phyloP scores from a whole-genome alignment of 2,329 filamentous ascomycete genomes.

The Ophiostoma piceae region DNA sequence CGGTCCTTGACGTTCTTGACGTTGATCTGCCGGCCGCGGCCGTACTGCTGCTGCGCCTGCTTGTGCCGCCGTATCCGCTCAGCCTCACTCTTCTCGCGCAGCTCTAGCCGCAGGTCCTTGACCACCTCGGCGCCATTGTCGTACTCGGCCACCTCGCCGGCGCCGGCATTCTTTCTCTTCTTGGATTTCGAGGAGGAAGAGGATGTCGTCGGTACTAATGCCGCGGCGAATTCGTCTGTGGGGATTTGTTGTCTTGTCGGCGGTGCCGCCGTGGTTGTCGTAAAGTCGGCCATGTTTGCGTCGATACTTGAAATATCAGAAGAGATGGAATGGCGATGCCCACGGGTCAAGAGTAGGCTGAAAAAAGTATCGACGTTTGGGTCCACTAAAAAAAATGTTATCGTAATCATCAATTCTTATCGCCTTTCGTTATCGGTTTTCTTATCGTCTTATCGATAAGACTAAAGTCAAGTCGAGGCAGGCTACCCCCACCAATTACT shows the following conservation, averaged over 20 bases:
- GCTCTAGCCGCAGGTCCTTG: slow-evolving; percentile 46
- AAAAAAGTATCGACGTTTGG: slow-evolving; percentile 5
- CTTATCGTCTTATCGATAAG: slow-evolving; percentile 19
- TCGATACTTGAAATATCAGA: neutral
- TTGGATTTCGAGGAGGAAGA: neutral
- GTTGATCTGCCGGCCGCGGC: slow-evolving; percentile 65
- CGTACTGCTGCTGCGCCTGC: slow-evolving; percentile 71
- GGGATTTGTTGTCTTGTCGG: slow-evolving; percentile 1
- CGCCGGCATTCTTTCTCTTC: slow-evolving; percentile 3
- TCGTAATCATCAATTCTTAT: slow-evolving; percentile 18
- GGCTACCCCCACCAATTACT: neutral
- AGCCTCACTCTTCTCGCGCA: slow-evolving; percentile 48
- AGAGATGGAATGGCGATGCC: neutral
- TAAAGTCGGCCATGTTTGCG: slow-evolving; percentile 20
- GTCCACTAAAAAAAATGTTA: slow-evolving; percentile 22
- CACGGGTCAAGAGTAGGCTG: neutral
- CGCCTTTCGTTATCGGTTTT: neutral
- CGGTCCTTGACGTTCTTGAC: slow-evolving; percentile 75
- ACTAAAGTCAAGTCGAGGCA: neutral
- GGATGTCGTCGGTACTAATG: slow-evolving; percentile 2
- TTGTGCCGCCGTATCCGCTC: slow-evolving; percentile 49
- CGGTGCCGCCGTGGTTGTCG: neutral
- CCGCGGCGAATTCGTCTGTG: neutral
- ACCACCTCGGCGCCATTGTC: slow-evolving; percentile 50
- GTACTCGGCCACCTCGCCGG: slow-evolving; percentile 11